Conservation (phyloP, 169 alveolate species). For the Eimeria necatrix region DNA sequence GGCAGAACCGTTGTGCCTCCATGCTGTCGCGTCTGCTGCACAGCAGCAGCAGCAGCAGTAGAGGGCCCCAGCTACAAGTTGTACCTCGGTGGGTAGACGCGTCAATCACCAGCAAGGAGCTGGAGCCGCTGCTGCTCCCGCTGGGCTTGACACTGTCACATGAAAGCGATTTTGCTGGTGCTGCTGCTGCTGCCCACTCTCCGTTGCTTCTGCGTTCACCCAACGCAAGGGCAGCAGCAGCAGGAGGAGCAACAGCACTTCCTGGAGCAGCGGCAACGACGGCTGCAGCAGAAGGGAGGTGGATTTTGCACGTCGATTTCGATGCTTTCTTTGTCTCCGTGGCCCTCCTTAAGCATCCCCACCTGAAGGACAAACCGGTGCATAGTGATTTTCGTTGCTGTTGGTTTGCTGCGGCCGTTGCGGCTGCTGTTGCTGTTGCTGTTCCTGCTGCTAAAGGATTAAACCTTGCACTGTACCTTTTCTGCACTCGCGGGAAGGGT, state of each 20-base stretch:
- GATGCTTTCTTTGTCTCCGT: conserved; percentile 82
- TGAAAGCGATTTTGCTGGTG: conserved; percentile 15
- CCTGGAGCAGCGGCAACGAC: conserved; percentile 34
- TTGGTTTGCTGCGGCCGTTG: background rate
- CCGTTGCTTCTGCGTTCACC: conserved; percentile 20
- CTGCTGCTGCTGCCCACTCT: conserved; percentile 51
- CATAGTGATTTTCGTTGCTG: background rate
- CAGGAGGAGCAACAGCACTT: background rate
- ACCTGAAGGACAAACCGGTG: conserved; percentile 71
- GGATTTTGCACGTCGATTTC: conserved; percentile 77
- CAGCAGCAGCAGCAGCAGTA: conserved; percentile 56
- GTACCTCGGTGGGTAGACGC: conserved; percentile 33
- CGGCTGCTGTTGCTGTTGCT: background rate
- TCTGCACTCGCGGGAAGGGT: too few relatives aligned
- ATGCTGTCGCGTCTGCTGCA: conserved; percentile 49
- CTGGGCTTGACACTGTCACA: conserved; percentile 26
- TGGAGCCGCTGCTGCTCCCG: conserved; percentile 58
- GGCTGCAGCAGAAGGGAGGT: conserved; percentile 44
- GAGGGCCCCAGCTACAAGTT: conserved; percentile 40
- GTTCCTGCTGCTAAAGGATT: conserved; percentile 41
- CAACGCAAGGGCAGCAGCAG: background rate
- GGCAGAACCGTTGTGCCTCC: conserved; percentile 66
- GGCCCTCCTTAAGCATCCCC: conserved; percentile 70
- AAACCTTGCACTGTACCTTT: background rate
- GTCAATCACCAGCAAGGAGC: conserved; percentile 10